Percentiles rank a stretch among this genome's conserved stretches.
These are phyloP conservation scores for Cercospora sp. DNA, from an alignment of 2,329 filamentous ascomycete genomes.

Conservation along the genomic window DNA sequence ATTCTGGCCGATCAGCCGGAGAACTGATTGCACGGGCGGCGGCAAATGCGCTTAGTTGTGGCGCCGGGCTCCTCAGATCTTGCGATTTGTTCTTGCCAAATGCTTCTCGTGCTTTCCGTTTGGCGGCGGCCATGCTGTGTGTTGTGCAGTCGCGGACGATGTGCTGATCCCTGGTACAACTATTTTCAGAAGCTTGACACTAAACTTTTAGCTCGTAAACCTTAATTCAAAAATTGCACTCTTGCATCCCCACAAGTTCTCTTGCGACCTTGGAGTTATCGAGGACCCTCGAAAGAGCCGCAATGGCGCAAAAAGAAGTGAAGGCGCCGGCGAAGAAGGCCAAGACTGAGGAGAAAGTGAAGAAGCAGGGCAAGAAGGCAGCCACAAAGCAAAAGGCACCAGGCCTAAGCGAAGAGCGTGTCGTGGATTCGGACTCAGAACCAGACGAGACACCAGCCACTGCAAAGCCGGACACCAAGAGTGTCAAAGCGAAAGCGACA, in stretches of 20 bases:
- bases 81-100: slow-evolving; percentile 31
- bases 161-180: slow-evolving; percentile 7
- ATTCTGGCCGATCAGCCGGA: background rate
- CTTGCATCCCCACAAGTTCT: background rate
- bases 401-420: slow-evolving; percentile 26
- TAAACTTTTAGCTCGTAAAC: slow-evolving; percentile 4
- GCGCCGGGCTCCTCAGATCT: background rate
- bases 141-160: slow-evolving; percentile 12
- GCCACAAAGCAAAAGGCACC: slow-evolving; percentile 18
- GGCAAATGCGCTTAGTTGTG: slow-evolving; percentile 38
- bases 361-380: slow-evolving; percentile 15
- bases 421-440: slow-evolving; percentile 38
- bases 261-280: background rate
- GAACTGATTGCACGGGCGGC: slow-evolving; percentile 30
- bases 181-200: background rate
- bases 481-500: slow-evolving; percentile 12
- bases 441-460: slow-evolving; percentile 30
- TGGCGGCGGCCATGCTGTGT: slow-evolving; percentile 30
- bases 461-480: slow-evolving; percentile 12
- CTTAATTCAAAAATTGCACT: slow-evolving; percentile 15
- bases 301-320: slow-evolving; percentile 18
- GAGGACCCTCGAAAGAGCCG: background rate
- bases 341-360: slow-evolving; percentile 28
- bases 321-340: slow-evolving; percentile 18
- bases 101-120: slow-evolving; percentile 39